A percentile compares a stretch with the other conserved stretches of the same genome.
Conservation (phyloP, 495 filamentous ascomycete genomes). For the Daldinia concentrica region DNA sequence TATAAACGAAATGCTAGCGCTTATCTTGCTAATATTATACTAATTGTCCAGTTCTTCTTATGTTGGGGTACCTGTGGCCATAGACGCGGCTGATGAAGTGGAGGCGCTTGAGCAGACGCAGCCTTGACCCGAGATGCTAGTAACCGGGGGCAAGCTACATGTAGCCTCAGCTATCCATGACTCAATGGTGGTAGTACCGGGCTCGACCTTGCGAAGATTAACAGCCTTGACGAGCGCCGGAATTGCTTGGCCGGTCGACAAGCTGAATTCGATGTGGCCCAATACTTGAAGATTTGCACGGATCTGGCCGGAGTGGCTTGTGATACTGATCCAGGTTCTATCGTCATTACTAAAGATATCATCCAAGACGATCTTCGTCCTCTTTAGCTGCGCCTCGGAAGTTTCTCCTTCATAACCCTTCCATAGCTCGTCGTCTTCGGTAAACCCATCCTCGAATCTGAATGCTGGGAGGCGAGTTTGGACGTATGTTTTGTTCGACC, state of each 20-base stretch:
- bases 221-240: conserved; percentile 72
- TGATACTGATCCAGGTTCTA: conserved; percentile 71
- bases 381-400: conserved; percentile 60
- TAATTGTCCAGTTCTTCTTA: background rate
- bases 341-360: conserved; percentile 68
- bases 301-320: conserved; percentile 75
- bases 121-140: conserved; percentile 52
- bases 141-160: conserved; percentile 61
- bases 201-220: conserved; percentile 32
- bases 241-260: conserved; percentile 75
- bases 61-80: conserved; percentile 13
- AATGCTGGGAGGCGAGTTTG: conserved; percentile 64
- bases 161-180: conserved; percentile 59
- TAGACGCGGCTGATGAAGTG: conserved; percentile 32
- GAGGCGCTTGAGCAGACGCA: conserved; percentile 59
- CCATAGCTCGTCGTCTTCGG: conserved; percentile 70
- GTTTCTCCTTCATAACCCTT: conserved; percentile 64
- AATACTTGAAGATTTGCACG: conserved; percentile 62
- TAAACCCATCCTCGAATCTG: conserved; percentile 69
- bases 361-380: conserved; percentile 66
- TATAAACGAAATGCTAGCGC: background rate
- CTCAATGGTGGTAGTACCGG: conserved; percentile 48
- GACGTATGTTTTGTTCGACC: conserved; percentile 66
- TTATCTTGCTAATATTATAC: background rate
- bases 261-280: conserved; percentile 66